These are phyloP conservation scores for Plasmodium cynomolgi DNA, from an alignment of 169 alveolate species.

Conservation along the genomic window DNA sequence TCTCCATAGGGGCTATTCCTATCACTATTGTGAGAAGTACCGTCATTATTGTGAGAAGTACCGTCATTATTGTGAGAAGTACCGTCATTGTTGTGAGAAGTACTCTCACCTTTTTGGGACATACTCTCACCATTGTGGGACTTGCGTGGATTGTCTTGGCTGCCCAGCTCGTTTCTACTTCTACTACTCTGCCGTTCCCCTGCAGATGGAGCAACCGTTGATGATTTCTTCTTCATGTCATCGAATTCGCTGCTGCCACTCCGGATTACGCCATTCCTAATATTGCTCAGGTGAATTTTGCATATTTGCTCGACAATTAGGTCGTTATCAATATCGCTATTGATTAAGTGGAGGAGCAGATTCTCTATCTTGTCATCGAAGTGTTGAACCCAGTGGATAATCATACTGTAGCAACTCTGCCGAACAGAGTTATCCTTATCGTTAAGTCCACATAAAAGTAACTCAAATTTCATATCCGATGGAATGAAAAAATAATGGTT, in stretches of 20 bases:
- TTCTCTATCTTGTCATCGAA: slow-evolving; percentile 62
- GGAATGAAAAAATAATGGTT: slow-evolving; percentile 60
- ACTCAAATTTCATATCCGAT: slow-evolving; percentile 62
- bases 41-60: background rate
- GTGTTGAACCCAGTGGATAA: slow-evolving; percentile 47
- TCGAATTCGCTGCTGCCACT: slow-evolving; percentile 4
- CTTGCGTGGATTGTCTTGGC: background rate
- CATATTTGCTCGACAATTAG: slow-evolving; percentile 60
- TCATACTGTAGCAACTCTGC: slow-evolving; percentile 64
- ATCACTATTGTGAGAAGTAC: background rate
- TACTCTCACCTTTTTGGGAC: background rate
- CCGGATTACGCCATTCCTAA: slow-evolving; percentile 13
- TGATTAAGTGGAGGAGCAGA: slow-evolving; percentile 17
- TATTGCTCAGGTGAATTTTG: slow-evolving; percentile 31
- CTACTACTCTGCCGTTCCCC: background rate
- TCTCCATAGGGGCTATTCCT: slow-evolving; percentile 24
- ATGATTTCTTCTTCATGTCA: background rate
- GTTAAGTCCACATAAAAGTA: slow-evolving; percentile 61
- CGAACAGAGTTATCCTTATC: slow-evolving; percentile 59
- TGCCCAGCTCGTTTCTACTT: background rate
- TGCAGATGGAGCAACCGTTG: background rate
- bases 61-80: background rate
- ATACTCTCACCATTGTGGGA: too few species aligned
- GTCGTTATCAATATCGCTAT: slow-evolving; percentile 64
- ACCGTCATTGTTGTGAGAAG: background rate